Conservation (phyloP, 1,284 basidiomycete genomes). For the Cutaneotrichosporon cavernicola region DNA sequence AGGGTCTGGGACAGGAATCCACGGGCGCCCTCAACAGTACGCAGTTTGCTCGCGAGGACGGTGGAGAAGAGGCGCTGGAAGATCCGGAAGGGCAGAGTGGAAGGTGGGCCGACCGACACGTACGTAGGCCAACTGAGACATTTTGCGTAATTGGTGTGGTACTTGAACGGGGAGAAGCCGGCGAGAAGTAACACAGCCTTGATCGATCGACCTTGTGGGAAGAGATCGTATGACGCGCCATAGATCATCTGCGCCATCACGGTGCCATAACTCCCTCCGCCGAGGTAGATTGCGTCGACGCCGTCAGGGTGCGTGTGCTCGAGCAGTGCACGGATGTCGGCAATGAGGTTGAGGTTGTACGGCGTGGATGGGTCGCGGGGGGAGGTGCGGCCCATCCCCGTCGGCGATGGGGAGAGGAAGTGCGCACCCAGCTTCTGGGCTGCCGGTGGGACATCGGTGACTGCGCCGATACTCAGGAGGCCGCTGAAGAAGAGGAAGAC, state of each 20-base stretch:
- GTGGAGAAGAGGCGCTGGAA: conserved; percentile 47
- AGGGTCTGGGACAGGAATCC: conserved; percentile 51
- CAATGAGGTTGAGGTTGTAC: conserved; percentile 56
- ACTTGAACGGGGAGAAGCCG: conserved; percentile 57
- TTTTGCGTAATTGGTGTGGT: conserved; percentile 56
- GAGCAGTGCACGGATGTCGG: conserved; percentile 58
- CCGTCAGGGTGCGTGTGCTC: conserved; percentile 58
- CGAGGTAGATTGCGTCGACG: conserved; percentile 43
- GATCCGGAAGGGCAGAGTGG: conserved; percentile 55
- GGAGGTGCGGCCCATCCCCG: conserved; percentile 25
- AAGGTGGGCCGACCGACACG: conserved; percentile 56
- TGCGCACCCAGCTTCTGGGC: conserved; percentile 7
- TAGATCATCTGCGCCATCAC: conserved; percentile 62
- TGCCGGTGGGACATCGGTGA: background rate
- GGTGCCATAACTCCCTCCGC: conserved; percentile 61
- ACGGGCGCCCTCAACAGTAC: conserved; percentile 55
- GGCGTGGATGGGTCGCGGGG: background rate
- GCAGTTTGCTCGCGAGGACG: conserved; percentile 51
- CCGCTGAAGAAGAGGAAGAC: conserved; percentile 19
- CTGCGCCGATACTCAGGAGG: conserved; percentile 10
- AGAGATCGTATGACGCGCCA: conserved; percentile 57
- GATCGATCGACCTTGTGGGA: conserved; percentile 58
- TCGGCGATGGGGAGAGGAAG: conserved; percentile 14
- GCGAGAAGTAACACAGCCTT: conserved; percentile 57
- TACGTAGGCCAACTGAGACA: conserved; percentile 57